A percentile compares a stretch with the other conserved stretches of the same genome.
Conservation (phyloP, 371 early-diverging fungal species). For the Dentiscutata heterogama region DNA sequence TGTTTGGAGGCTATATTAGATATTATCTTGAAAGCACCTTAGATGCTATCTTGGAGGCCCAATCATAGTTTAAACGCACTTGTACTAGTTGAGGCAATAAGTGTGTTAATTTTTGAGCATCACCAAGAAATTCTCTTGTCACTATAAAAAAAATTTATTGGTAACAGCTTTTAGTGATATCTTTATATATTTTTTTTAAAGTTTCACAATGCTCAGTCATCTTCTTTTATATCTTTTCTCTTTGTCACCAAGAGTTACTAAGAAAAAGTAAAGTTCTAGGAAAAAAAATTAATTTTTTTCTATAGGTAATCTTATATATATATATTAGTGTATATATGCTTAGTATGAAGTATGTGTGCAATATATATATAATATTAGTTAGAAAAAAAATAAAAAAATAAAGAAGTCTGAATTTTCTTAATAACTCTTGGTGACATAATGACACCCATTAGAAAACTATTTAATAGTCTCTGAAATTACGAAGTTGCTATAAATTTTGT, state of each 20-base stretch:
- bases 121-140: no score
- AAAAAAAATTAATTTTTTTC: neutral
- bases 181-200: neutral
- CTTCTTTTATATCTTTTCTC: neutral
- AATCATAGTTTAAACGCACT: no score
- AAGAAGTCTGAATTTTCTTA: neutral
- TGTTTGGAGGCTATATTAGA: no score
- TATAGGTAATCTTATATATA: neutral
- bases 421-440: neutral
- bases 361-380: neutral
- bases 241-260: no score
- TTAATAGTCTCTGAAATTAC: neutral
- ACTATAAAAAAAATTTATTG: no score
- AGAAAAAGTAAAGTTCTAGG: neutral
- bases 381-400: neutral
- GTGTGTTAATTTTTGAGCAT: no score
- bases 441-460: neutral
- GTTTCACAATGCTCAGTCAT: neutral
- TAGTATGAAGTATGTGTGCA: no score
- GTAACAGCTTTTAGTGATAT: no score
- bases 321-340: neutral
- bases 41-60: no score
- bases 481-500: conserved; percentile 3
- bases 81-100: no score
- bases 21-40: no score